phyloP scores from a whole-genome alignment of 1,284 basidiomycete species.

The Austroboletus novae-zelandiae region DNA sequence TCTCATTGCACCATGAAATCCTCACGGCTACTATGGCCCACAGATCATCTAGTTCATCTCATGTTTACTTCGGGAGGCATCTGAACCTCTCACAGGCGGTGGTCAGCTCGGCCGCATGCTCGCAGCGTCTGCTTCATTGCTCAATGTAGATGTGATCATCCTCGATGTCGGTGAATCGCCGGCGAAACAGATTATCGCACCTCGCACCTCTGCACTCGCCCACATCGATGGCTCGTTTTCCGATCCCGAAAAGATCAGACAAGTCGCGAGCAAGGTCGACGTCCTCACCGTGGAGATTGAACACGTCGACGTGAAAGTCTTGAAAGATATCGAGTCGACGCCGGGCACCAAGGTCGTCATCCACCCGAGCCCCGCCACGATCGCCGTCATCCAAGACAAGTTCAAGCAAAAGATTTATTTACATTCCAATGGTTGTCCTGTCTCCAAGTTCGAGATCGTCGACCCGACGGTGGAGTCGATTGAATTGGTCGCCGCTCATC shows the following conservation, averaged over 20 bases:
- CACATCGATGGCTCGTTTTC: conserved; percentile 93
- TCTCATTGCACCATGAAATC: background rate
- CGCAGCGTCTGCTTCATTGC: conserved; percentile 84
- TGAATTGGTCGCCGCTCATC: conserved; percentile 45
- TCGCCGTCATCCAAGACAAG: conserved; percentile 95
- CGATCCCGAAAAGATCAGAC: conserved; percentile 76
- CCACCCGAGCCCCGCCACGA: conserved; percentile 84
- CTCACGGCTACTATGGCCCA: conserved; percentile 3
- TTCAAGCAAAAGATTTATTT: conserved; percentile 87
- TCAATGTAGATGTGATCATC: conserved; percentile 86
- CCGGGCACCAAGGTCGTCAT: conserved; percentile 54
- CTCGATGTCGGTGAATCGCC: conserved; percentile 84
- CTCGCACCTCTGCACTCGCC: conserved; percentile 43
- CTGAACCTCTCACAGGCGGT: conserved; percentile 62
- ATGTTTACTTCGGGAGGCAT: background rate
- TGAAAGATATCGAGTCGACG: conserved; percentile 60
- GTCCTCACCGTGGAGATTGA: conserved; percentile 97
- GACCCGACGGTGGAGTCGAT: conserved; percentile 60
- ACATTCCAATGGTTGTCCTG: conserved; percentile 55
- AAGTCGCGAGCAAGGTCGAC: conserved; percentile 82
- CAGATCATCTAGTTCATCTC: conserved; percentile 12
- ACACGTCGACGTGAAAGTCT: conserved; percentile 84
- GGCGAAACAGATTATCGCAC: conserved; percentile 86
- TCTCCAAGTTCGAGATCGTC: conserved; percentile 72
- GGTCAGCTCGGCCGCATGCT: conserved; percentile 99